Evolutionary conservation across 2,329 filamentous ascomycete genomes (phyloP).

Genomic region (Colletotrichum sidae): DNA sequence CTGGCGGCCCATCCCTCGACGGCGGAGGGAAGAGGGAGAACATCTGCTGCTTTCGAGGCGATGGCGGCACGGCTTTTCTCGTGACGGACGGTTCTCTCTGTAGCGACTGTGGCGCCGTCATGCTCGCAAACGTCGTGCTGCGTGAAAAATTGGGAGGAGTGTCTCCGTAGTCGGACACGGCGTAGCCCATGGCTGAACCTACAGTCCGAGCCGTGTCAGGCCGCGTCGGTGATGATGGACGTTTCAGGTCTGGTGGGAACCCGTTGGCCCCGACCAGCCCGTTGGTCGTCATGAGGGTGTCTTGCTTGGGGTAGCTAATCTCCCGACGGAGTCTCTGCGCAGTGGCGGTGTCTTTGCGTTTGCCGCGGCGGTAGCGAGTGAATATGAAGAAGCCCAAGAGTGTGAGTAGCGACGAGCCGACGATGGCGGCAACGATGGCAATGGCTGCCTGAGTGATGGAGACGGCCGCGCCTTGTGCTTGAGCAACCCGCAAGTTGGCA

Average conservation of each 20-base stretch:
- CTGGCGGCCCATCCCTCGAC: slow-evolving; percentile 18
- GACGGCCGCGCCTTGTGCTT: slow-evolving; percentile 52
- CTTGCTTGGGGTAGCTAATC: slow-evolving; percentile 41
- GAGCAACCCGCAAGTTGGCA: slow-evolving; percentile 45
- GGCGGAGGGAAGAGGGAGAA: slow-evolving; percentile 27
- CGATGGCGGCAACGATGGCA: slow-evolving; percentile 55
- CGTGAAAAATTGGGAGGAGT: slow-evolving; percentile 29
- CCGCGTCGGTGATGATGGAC: slow-evolving; percentile 17
- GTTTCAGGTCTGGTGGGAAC: slow-evolving; percentile 43
- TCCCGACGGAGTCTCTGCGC: slow-evolving; percentile 14
- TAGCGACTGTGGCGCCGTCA: slow-evolving; percentile 11
- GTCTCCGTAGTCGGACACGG: slow-evolving; percentile 24
- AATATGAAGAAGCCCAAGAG: slow-evolving; percentile 51
- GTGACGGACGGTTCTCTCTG: slow-evolving; percentile 18
- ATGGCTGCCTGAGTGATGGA: slow-evolving; percentile 55
- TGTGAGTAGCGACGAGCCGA: slow-evolving; percentile 55
- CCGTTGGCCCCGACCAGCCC: slow-evolving; percentile 32
- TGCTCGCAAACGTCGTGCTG: slow-evolving; percentile 22
- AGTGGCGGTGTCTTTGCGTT: slow-evolving; percentile 34
- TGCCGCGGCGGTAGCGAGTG: slow-evolving; percentile 43
- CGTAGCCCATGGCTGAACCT: slow-evolving; percentile 24
- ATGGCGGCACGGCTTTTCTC: slow-evolving; percentile 23
- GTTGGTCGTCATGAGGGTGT: slow-evolving; percentile 35
- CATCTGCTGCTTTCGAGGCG: slow-evolving; percentile 24
- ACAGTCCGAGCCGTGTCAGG: slow-evolving; percentile 37